phyloP scores from a whole-genome alignment of 176 grass and related monocot species.

The Stipa capillata region DNA sequence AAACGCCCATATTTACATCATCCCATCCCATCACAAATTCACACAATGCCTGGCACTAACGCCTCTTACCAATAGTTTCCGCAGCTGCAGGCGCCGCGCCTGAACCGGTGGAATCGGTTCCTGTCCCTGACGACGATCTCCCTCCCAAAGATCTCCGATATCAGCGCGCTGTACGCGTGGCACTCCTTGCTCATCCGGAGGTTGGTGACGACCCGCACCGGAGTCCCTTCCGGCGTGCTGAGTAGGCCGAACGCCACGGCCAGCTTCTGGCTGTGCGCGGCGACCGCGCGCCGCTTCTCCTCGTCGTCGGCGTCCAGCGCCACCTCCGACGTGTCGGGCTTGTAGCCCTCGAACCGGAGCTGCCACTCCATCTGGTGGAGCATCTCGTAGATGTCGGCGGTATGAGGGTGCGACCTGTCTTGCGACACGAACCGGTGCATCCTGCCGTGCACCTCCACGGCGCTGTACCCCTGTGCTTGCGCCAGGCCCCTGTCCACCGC shows the following conservation, averaged over 20 bases:
- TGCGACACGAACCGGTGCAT: slow-evolving; percentile 70
- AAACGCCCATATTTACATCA: slow-evolving; percentile 32
- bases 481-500: slow-evolving; percentile 32
- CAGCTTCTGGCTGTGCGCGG: slow-evolving; percentile 72
- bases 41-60: background rate
- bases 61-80: slow-evolving; percentile 48
- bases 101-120: slow-evolving; percentile 70
- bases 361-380: slow-evolving; percentile 74
- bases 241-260: slow-evolving; percentile 74
- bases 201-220: slow-evolving; percentile 60
- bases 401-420: slow-evolving; percentile 51
- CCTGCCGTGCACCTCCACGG: slow-evolving; percentile 62
- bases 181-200: slow-evolving; percentile 74
- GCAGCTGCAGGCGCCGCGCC: slow-evolving; percentile 45
- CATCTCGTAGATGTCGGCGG: slow-evolving; percentile 62
- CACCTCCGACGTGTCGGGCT: slow-evolving; percentile 55
- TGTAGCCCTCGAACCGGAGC: slow-evolving; percentile 55
- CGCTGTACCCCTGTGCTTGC: slow-evolving; percentile 47
- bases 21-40: background rate
- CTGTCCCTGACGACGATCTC: slow-evolving; percentile 59
- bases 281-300: slow-evolving; percentile 44
- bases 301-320: slow-evolving; percentile 37
- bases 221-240: slow-evolving; percentile 28
- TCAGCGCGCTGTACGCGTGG: slow-evolving; percentile 52
- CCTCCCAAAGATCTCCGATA: slow-evolving; percentile 51